These are phyloP conservation scores for Cicer cuneatum DNA, from an alignment of 306 rosid species.

Conservation along the genomic window DNA sequence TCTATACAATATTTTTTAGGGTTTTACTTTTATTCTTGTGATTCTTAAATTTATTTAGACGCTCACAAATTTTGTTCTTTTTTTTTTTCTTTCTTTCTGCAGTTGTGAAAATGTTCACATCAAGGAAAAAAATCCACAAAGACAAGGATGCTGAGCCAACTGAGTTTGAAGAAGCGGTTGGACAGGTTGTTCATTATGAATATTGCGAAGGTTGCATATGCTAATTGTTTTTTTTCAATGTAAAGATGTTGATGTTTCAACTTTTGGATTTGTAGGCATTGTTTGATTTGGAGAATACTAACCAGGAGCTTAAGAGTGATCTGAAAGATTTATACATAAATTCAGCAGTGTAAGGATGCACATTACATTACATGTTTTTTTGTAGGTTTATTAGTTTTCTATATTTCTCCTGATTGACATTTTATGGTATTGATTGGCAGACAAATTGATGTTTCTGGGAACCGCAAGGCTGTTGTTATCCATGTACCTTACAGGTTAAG, in stretches of 20 bases:
- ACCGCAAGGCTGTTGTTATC: conserved; percentile 83
- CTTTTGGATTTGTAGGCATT: conserved; percentile 58
- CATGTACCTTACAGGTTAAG: conserved; percentile 83
- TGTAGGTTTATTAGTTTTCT: not conserved
- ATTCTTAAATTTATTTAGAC: not conserved
- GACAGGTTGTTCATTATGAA: conserved; percentile 57
- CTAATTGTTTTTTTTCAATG: not conserved
- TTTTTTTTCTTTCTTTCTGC: not conserved
- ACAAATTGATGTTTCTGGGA: conserved; percentile 78
- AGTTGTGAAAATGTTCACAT: conserved; percentile 64
- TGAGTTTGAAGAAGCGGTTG: conserved; percentile 78
- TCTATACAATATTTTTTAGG: not conserved
- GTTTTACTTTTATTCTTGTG: not conserved
- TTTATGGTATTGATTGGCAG: conserved; percentile 48
- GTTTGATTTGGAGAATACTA: conserved; percentile 83
- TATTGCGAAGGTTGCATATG: not conserved
- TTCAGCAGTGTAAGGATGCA: conserved; percentile 72
- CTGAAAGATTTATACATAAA: conserved; percentile 82
- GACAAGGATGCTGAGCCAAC: conserved; percentile 75
- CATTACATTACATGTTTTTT: not conserved
- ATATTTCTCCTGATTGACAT: not conserved
- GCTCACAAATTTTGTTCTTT: not conserved
- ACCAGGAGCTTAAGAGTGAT: conserved; percentile 80
- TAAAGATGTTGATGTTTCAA: not conserved
- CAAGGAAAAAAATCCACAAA: conserved; percentile 74